Base-by-base conservation (phyloP, 495 filamentous ascomycete genomes). In the Hypomontagnella submonticulosa region DNA sequence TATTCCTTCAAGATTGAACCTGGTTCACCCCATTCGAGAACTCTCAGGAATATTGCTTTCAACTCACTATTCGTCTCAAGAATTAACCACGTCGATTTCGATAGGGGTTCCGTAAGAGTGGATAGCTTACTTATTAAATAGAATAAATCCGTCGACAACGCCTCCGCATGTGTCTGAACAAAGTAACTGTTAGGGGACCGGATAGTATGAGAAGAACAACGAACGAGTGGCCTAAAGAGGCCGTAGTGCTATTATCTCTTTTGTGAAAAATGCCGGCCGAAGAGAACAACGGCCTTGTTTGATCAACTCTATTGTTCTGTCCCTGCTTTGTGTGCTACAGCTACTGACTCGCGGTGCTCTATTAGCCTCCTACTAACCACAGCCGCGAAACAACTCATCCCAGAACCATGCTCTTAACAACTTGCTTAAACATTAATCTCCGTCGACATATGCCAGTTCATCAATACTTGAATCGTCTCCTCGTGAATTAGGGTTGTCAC, bases 401-500 rank as follows among this genome's bases (percentile, higher is more conserved):
- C 19, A 63, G 43, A 54, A 58, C 40, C 51, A 57, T 46, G 20
- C 49, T 53, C 34, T 68, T 47, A 62, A 62, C 30, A 34, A 43
- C 59, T 41, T 59, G 42, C 56, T 63, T 55, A 57, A 57, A 62
- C 61, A 68, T 58, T 67, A 71, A 48, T 55, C 34, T 46, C 64
- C 57, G 27, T 46, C 70, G 41, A 61, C 59, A 38, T 66, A 63
- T 61, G 60, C 63, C 48, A 67, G 55, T 57, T 56, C 50, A 63
- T 68, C 57, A 57, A 60, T 65, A 49, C 59, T 65, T 59, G 62
- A 67, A 58, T 66, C 62, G 33, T 69, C 59, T 60, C 55, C 43
- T 67, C 62, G 69, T 64, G 65, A 64, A 66, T 64, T 58, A 59
- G 59, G 54, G 47, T 63, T 60, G 55, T 48, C 66, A 69, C 42